phyloP scores from a whole-genome alignment of 2,329 filamentous ascomycete species.

The Ambrosiella beaveri region DNA sequence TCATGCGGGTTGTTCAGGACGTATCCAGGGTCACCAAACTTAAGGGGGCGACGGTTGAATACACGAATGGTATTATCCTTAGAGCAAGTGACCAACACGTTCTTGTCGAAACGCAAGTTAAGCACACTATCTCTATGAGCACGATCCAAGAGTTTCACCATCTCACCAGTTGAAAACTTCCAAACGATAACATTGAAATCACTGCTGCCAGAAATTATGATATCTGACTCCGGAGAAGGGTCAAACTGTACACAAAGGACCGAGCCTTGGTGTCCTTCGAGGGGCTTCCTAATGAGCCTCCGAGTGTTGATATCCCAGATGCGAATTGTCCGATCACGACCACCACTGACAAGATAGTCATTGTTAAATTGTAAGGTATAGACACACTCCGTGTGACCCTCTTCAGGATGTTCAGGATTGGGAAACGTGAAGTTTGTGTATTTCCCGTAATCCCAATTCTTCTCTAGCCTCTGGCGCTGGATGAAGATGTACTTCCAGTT shows the following conservation, averaged over 20 bases:
- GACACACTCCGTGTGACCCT: constrained; percentile 82
- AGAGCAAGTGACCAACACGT: constrained; percentile 86
- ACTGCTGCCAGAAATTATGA: constrained; percentile 90
- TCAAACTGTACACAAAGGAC: constrained; percentile 95
- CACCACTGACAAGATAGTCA: constrained; percentile 81
- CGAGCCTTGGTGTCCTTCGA: constrained; percentile 65
- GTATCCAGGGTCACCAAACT: constrained; percentile 41
- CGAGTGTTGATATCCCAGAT: constrained; percentile 80
- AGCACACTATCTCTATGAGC: constrained; percentile 84
- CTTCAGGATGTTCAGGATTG: constrained; percentile 59
- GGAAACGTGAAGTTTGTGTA: constrained; percentile 81
- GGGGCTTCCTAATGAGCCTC: constrained; percentile 54
- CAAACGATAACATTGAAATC: constrained; percentile 83
- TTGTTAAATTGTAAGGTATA: constrained; percentile 84
- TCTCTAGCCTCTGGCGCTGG: constrained; percentile 66
- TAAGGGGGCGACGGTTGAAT: constrained; percentile 65
- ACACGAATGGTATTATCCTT: constrained; percentile 96
- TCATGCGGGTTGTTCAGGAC: constrained; percentile 16
- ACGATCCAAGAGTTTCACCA: constrained; percentile 54
- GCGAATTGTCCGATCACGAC: constrained; percentile 70
- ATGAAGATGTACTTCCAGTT: constrained; percentile 93
- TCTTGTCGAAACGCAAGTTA: constrained; percentile 80
- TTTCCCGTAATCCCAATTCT: constrained; percentile 75
- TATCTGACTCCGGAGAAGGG: constrained; percentile 65
- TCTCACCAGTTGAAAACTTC: constrained; percentile 79